Base-by-base conservation (phyloP, 1,284 basidiomycete genomes). In the Earliella scabrosa region DNA sequence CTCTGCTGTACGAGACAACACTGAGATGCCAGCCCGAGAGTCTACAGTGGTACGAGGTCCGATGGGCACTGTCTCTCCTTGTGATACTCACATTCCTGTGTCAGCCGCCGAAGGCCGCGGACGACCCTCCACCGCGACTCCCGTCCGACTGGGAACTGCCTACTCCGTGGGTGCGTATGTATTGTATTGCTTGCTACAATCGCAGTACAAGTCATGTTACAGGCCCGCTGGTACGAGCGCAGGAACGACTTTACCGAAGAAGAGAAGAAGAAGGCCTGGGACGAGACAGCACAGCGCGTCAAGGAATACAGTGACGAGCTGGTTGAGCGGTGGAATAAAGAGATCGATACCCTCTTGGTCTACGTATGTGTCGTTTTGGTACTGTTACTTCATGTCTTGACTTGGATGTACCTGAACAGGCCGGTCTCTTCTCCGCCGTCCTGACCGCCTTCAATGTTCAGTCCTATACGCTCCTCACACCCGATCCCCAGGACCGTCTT, bases 321-420 rank as follows among this genome's bases (percentile, higher is more conserved):
- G 31, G 39, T 53, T 14, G 24, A 49, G 2, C 20, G 34, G 2
- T 50, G 41, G 47, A 50, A 54, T 5, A 21, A 45, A 16, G 53
- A 43, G 46, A 54, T 54, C 26, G 53, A 54, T 26, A 50, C 40
- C 3, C 47, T 54, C 13, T 47, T 49, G 18, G 47, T 50, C 14
- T 54, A 24, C n/a, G 53, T 54, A 26, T 20, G 53, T 45, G 6
- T 9, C 5, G 4, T 13, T 16, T 16, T 31, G 13, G 6, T 13
- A 6, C 7, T 7, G 11, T 20, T 27, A 7, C 10, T 4, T 32
- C 14, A 9, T 8, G 20, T 26, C 3, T 11, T 35, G 6, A 39
- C 2, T 11, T 24, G 7, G 2, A 5, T 31, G 29, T 8, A 6
- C 13, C 27, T 21, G 4, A 10, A 23, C n/a, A 56, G 54, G 54